Base-by-base conservation (phyloP, 345 rosid genomes). In the Toxicodendron radicans region DNA sequence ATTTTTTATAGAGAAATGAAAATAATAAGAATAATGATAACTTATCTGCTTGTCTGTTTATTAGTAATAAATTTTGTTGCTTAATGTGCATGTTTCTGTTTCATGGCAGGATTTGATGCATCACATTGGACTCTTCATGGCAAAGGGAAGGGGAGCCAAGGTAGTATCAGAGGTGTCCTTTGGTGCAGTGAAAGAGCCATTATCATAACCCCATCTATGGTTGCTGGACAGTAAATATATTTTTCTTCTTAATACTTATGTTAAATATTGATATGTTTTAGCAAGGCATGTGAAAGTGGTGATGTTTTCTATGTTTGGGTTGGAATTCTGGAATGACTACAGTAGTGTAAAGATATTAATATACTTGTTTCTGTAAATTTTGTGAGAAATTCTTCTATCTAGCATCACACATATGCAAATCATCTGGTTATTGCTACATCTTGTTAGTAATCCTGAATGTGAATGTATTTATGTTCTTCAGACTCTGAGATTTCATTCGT, bases 131-230 rank as follows among this genome's bases (percentile, higher is more conserved):
- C 89, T 96, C 27, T 89, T 90, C 83, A 81, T 92, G 20, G 97
- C 94, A 72, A 85, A 82, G 75, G 97, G 90, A 82, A 87, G 98
- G 84, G 98, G 97, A 75, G 99, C 99, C 54, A 89, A 86, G 84
- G 72, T 95, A 71, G 98, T 87, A 61, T 89, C 97, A 2, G 83
- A 86, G 79, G 85, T 93, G 38, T 83, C 81, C 43, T 80, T 86
- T 76, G 79, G 66, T 71, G 61, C 69, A 38, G 51, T 24, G 62
- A 45, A 58, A 68, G 58, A 63, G 67, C 49, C 69, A 13, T 54
- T 57, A 66, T 66, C 43, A 38, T 38, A 38, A 20, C 32, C 12
- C 49, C 48, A 18, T n/a, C 41, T 7, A 11, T 24, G 33, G 46
- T 4, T 16, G 41, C 12, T 38, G 43, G 43, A 59, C 16, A 5